Conservation (phyloP, 1,139 yeast species). For the Suhomyces terraborum region DNA sequence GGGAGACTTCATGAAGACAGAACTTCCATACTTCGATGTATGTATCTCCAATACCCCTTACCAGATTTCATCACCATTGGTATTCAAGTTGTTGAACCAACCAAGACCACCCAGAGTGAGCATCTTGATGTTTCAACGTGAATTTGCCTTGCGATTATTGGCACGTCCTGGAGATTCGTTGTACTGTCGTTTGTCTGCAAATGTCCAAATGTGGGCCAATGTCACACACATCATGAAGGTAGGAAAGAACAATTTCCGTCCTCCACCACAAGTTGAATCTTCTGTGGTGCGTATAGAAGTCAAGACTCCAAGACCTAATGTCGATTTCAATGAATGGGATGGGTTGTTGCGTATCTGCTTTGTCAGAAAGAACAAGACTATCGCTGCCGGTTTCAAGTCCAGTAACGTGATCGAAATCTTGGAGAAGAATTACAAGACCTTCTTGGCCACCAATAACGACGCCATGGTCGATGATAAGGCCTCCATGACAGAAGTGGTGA, state of each 20-base stretch:
- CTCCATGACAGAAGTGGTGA: constrained; percentile 50
- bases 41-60: constrained; percentile 98
- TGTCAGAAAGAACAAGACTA: constrained; percentile 89
- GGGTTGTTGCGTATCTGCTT: constrained; percentile 88
- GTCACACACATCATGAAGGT: constrained; percentile 98
- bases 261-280: constrained; percentile 98
- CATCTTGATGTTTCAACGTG: constrained; percentile 96
- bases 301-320: constrained; percentile 86
- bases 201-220: constrained; percentile 99
- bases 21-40: constrained; percentile 90
- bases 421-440: constrained; percentile 86
- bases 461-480: constrained; percentile 52
- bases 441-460: constrained; percentile 59
- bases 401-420: constrained; percentile 78
- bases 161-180: constrained; percentile 95
- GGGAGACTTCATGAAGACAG: constrained; percentile 96
- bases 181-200: constrained; percentile 91
- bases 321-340: constrained; percentile 96
- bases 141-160: constrained; percentile 86
- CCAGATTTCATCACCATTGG: constrained; percentile 95
- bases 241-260: constrained; percentile 93
- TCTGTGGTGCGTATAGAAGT: constrained; percentile 93
- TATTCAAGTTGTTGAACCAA: constrained; percentile 85
- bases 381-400: constrained; percentile 90
- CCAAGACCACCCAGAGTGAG: constrained; percentile 95